These are phyloP conservation scores for Geranium incanum DNA, from an alignment of 441 rosid genomes.

Conservation along the genomic window DNA sequence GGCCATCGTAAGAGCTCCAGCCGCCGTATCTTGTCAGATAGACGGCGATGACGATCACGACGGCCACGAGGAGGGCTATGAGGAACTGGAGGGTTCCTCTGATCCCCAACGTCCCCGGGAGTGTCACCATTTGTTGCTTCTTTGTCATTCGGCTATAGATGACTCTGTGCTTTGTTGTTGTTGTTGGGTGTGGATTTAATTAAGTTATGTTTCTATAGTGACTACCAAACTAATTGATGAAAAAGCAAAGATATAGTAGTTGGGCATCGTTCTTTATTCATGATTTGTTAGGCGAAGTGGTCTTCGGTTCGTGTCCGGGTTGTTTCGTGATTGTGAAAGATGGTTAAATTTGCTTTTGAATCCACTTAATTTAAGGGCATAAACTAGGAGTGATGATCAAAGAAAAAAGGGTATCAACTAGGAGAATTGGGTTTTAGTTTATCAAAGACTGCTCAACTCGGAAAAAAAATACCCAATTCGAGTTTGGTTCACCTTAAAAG, in stretches of 20 bases:
- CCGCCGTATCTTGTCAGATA: constrained; percentile 34
- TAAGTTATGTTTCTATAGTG: not conserved
- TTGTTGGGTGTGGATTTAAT: not conserved
- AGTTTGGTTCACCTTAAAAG: too few relatives aligned
- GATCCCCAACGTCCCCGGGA: constrained; percentile 34
- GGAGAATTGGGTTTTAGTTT: too few relatives aligned
- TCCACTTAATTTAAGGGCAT: too few relatives aligned
- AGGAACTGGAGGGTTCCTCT: constrained; percentile 56
- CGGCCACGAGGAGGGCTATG: constrained; percentile 49
- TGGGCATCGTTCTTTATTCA: not conserved
- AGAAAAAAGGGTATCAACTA: too few relatives aligned
- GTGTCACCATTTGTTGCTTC: constrained; percentile 28
- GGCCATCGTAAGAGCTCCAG: not conserved
- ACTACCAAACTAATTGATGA: not conserved
- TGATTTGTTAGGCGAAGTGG: not conserved
- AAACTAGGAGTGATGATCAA: too few relatives aligned
- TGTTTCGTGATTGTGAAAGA: constrained; percentile 20
- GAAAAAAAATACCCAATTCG: too few relatives aligned
- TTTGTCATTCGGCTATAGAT: constrained; percentile 33
- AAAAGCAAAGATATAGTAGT: not conserved
- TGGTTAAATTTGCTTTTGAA: not conserved
- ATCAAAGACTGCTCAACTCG: too few relatives aligned
- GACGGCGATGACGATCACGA: constrained; percentile 34
- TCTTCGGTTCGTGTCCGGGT: not conserved
- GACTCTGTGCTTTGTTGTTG: not conserved